Evolutionary conservation across 352 stramenopile species (phyloP), one percentile per base, ranked within the genome.

Genomic region (Elongisporangium undulatum): DNA sequence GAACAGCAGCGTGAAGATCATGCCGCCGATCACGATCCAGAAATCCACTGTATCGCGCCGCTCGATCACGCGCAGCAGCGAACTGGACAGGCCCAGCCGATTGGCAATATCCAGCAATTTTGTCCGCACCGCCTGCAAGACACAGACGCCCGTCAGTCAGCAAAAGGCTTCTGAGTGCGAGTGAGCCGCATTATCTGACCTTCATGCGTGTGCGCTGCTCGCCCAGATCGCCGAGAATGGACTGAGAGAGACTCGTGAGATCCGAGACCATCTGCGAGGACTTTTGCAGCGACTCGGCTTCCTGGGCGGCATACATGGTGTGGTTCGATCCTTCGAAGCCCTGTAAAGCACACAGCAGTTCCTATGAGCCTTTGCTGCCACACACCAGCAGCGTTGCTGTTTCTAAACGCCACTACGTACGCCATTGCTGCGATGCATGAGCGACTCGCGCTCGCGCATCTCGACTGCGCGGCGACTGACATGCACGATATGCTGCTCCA

Each of bases 51-150:
- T 88, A 56, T 95, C 86, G 57, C 86, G 77, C 23, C 84, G 66
- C 60, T 94, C 87, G 48, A 96, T 93, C 26, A 93, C 76, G 10
- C 85, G 82, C 61, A 96, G 62, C 38, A 96, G 62, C 49, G 83
- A 93, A 45, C 82, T 92, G 4, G 85, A 94, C 20, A 96, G 69
- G 2, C 87, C 87, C 29, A 96, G 72, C 55, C 79, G 70, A 68
- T 92, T 94, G n/a, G 85, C 82, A 51, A 95, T 89, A 55, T 94
- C 86, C 22, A 93, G 60, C 49, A 91, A 51, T 68, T 92, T 93
- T 1, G 82, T 90, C 17, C 84, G 80, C 34, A 86, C 84, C 58
- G 79, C 78, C 77, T 93, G 58, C 26, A 66, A 55, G 29, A 41
- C n/a, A n/a, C n/a, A n/a, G n/a, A n/a, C n/a, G n/a, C n/a, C n/a